Percentiles rank a stretch among this genome's conserved stretches.
Evolutionary conservation across 495 filamentous ascomycete species (phyloP).

Genomic region (Lindgomyces ingoldianus): DNA sequence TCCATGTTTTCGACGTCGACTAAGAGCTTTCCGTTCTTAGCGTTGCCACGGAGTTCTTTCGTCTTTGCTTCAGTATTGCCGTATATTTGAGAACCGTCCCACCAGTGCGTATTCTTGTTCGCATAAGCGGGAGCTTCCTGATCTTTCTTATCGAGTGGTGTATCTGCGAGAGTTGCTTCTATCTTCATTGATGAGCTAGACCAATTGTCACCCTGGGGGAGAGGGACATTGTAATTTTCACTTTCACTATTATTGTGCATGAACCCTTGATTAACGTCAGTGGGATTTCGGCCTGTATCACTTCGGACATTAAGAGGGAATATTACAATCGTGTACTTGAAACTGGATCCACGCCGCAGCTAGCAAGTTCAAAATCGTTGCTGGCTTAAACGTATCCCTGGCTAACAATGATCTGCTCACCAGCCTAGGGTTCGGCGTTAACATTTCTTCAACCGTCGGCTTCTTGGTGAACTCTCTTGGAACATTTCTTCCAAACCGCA

Average conservation of each 20-base stretch:
- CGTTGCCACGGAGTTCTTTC: slow-evolving; percentile 37
- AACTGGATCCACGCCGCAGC: slow-evolving; percentile 55
- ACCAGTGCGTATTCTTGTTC: slow-evolving; percentile 50
- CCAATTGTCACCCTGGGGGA: slow-evolving; percentile 43
- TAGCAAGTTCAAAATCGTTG: slow-evolving; percentile 49
- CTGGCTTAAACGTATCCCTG: slow-evolving; percentile 47
- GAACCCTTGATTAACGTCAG: slow-evolving; percentile 32
- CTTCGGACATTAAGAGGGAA: too few relatives aligned
- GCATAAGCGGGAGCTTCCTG: slow-evolving; percentile 44
- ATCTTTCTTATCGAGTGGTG: slow-evolving; percentile 41
- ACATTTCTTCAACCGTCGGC: slow-evolving; percentile 46
- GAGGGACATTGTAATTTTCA: slow-evolving; percentile 40
- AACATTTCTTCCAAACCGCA: slow-evolving; percentile 50
- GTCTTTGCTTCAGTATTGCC: slow-evolving; percentile 47
- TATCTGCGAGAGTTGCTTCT: slow-evolving; percentile 39
- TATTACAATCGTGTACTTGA: slow-evolving; percentile 46
- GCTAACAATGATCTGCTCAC: slow-evolving; percentile 46
- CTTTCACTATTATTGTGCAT: slow-evolving; percentile 39
- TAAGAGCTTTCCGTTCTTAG: slow-evolving; percentile 44
- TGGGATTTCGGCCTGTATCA: too few relatives aligned
- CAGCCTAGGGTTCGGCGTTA: slow-evolving; percentile 47
- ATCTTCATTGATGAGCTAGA: slow-evolving; percentile 40
- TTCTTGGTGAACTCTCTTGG: slow-evolving; percentile 39
- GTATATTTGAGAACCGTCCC: slow-evolving; percentile 52
- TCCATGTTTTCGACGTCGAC: slow-evolving; percentile 35